Base-by-base conservation (phyloP, 345 rosid species). In the Passiflora organensis region DNA sequence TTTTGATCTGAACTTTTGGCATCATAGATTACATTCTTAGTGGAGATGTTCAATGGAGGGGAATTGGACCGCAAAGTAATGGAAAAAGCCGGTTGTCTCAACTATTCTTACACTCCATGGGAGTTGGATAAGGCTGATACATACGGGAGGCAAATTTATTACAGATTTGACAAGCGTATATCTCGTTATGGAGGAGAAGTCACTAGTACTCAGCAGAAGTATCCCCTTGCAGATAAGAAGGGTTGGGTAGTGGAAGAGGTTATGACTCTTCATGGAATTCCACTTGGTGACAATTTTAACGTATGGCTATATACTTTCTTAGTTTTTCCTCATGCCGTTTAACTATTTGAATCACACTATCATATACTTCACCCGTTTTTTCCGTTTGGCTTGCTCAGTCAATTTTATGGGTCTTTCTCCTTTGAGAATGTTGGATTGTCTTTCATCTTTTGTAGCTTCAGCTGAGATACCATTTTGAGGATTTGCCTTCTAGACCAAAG, bases 241-340 rank as follows among this genome's bases (percentile, higher is more conserved):
- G 87, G 96, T 34, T 88, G 95, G 99, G 68, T 81, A 46, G 72
- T 86, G 2, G 94, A 93, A 76, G 99, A 93, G 78, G 91, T 93
- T 48, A 77, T 86, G 89, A 82, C 96, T 47, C 87, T 93, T 56
- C 95, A 88, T 59, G 94, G 93, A 63, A 81, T 93, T 60, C 96
- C 96, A 19, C 84, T 88, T 16, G 95, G 95, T 50, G 96, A 93
- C 81, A 79, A 80, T 62, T 93, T 82, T 62, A 88, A 77, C 67
- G 89, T 86, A 83, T 5, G 82, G 43, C 46, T 55, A 21, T 38
- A 54, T 6, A n/a, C 47, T 43, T 11, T 23, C 24, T 36, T 34
- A 9, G 14, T n/a, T 57, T 18, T 32, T 42, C 0, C 13, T 42
- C n/a, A 14, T 45, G 14, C 28, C 9, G 20, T 43, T 25, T 39